These are phyloP conservation scores for Cladophialophora carrionii DNA, from an alignment of 2,329 filamentous ascomycete species.

Conservation along the genomic window DNA sequence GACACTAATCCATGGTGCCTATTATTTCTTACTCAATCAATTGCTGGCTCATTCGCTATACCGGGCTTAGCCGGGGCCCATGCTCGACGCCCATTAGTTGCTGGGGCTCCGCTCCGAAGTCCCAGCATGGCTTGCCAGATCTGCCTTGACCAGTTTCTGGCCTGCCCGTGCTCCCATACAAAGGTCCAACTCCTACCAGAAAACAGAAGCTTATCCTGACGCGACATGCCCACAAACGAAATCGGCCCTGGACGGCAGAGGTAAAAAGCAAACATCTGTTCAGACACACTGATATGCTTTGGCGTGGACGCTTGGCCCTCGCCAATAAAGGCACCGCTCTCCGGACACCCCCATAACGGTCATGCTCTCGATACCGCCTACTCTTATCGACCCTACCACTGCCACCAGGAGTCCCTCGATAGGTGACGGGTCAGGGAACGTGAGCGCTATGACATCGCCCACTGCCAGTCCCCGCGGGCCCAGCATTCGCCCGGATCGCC, in stretches of 20 bases:
- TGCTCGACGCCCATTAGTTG: conserved; percentile 19
- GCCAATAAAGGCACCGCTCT: conserved; percentile 27
- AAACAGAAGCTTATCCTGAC: conserved; percentile 28
- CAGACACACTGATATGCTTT: conserved; percentile 9
- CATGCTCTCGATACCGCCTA: conserved; percentile 33
- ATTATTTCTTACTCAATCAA: conserved; percentile 37
- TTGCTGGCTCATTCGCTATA: conserved; percentile 31
- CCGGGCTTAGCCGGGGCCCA: background rate
- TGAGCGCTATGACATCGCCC: conserved; percentile 27
- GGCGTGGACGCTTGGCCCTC: background rate
- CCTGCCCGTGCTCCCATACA: conserved; percentile 6
- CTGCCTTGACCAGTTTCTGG: conserved; percentile 20
- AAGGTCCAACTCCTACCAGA: conserved; percentile 16
- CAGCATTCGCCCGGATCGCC: conserved; percentile 28
- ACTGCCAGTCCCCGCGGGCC: conserved; percentile 17
- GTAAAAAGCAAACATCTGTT: conserved; percentile 13
- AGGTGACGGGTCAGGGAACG: conserved; percentile 14
- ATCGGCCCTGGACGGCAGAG: background rate
- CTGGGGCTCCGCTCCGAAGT: conserved; percentile 15
- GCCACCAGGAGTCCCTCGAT: conserved; percentile 1
- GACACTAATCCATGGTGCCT: conserved; percentile 19
- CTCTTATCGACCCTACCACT: conserved; percentile 24
- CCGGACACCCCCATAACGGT: conserved; percentile 22
- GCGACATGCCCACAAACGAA: conserved; percentile 16
- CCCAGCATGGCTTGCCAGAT: conserved; percentile 19